These are phyloP conservation scores for Naganishia onofrii DNA, from an alignment of 768 basidiomycete genomes.

Conservation along the genomic window DNA sequence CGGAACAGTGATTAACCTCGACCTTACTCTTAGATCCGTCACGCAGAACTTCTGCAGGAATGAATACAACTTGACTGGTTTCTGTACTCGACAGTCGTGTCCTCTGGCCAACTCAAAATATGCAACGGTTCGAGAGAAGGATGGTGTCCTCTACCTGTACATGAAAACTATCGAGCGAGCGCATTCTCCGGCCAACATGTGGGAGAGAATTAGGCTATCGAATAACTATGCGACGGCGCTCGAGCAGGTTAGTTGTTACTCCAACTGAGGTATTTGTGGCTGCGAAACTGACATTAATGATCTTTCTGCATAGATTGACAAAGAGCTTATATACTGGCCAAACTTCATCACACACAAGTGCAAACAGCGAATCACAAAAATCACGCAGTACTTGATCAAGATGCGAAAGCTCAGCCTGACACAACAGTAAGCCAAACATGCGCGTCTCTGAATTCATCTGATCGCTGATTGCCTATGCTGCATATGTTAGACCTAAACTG, in stretches of 20 bases:
- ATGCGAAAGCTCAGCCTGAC: slow-evolving; percentile 86
- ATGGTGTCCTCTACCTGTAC: slow-evolving; percentile 87
- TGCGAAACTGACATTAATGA: neutral
- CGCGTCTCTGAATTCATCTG: neutral
- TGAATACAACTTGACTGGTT: slow-evolving; percentile 95
- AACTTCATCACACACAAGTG: slow-evolving; percentile 97
- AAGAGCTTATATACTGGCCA: slow-evolving; percentile 95
- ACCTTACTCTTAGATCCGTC: slow-evolving; percentile 62
- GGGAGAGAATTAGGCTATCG: slow-evolving; percentile 89
- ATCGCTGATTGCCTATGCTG: neutral
- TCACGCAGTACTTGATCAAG: slow-evolving; percentile 97
- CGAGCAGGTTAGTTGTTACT: slow-evolving; percentile 69
- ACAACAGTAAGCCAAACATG: slow-evolving; percentile 66
- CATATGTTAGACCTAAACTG: slow-evolving; percentile 71
- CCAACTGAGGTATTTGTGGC: neutral
- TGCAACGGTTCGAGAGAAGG: slow-evolving; percentile 94
- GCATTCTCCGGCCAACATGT: slow-evolving; percentile 93
- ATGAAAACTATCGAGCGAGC: slow-evolving; percentile 97
- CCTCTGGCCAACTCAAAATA: slow-evolving; percentile 97
- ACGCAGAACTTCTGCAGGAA: slow-evolving; percentile 99
- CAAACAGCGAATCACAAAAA: slow-evolving; percentile 98
- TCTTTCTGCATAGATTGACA: slow-evolving; percentile 70
- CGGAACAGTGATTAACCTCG: slow-evolving; percentile 47
- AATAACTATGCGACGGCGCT: slow-evolving; percentile 93
- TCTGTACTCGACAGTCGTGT: slow-evolving; percentile 92